Base-by-base conservation (phyloP, 78 protist species). In the Dictyostelium intermedium region DNA sequence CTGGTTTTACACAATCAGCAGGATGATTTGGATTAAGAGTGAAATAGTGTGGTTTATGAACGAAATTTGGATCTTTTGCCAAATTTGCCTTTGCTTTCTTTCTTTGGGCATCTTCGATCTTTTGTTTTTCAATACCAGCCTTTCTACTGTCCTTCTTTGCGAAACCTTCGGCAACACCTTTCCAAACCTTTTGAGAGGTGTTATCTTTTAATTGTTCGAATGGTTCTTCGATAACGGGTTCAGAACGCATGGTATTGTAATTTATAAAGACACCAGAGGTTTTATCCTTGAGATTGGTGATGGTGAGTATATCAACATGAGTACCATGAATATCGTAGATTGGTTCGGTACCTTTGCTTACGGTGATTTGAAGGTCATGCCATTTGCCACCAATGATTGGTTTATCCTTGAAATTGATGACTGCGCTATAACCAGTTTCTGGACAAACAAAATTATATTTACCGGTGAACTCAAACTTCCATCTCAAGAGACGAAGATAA, bases 111-210 rank as follows among this genome's bases (percentile, higher is more conserved):
- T 87, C 93, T 32, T 87, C 93, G 32, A 87, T 63, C 30, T 79
- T 87, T 87, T 87, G 93, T 66, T 87, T 87, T 30, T 87, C 93
- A 13, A 87, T 23, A 79, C 93, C 93, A 25, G 93, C 93, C 66
- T 73, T 56, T 66, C 93, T 56, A 30, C 93, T 84, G 13, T 87
- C 93, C 13, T 78, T 77, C 70, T 87, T 87, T 16, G 63, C 83
- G 34, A 87, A 87, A 11, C 85, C 69, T 13, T 87, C 93, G 5
- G 81, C 79, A n/a, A 87, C 93, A 79, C 93, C 93, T 82, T 87
- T 87, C 93, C 93, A 87, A 10, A 87, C 93, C 41, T 43, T 77
- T 43, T 50, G 41, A 7, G 93, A 87, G 3, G 83, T 41, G 25
- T 87, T 87, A 1, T 87, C 93, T 53, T 79, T 87, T 20, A 87